Percentiles rank a stretch among this genome's conserved stretches.
Evolutionary conservation across 2,329 filamentous ascomycete genomes (phyloP).

Genomic region (Paecilomyces sp.): DNA sequence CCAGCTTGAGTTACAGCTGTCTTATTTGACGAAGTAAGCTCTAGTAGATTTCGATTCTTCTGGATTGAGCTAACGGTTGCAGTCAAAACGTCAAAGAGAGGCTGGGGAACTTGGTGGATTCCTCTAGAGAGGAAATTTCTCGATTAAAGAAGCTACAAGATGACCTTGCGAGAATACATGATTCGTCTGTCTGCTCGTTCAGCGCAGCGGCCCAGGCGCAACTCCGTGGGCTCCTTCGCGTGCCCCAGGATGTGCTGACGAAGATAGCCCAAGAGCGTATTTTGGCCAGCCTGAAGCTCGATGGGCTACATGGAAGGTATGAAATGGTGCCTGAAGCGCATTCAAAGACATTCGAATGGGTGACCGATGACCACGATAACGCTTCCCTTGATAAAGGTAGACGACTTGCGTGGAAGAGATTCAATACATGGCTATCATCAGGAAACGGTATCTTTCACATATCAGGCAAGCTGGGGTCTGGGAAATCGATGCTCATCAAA

Average conservation of each 20-base stretch:
- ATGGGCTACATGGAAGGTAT: background rate
- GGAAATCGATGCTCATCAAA: conserved; percentile 1
- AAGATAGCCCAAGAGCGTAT: background rate
- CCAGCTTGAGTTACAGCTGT: background rate
- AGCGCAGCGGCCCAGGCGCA: background rate
- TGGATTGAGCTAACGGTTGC: background rate
- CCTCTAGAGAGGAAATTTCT: background rate
- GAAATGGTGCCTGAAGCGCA: background rate
- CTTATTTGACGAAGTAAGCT: background rate
- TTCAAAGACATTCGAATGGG: background rate
- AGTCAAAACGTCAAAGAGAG: background rate
- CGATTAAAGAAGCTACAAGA: background rate
- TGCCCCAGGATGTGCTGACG: background rate
- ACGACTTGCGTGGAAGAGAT: background rate
- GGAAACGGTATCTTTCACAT: background rate
- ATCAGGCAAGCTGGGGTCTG: conserved; percentile 1
- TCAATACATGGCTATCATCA: background rate
- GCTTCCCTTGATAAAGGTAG: background rate
- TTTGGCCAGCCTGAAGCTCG: background rate
- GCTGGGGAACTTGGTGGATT: background rate
- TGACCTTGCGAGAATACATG: background rate
- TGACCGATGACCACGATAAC: background rate
- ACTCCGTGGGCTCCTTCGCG: background rate
- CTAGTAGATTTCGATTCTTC: background rate
- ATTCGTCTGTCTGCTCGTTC: background rate